Base-by-base conservation (phyloP, 306 rosid genomes). In the Quercus wislizeni region DNA sequence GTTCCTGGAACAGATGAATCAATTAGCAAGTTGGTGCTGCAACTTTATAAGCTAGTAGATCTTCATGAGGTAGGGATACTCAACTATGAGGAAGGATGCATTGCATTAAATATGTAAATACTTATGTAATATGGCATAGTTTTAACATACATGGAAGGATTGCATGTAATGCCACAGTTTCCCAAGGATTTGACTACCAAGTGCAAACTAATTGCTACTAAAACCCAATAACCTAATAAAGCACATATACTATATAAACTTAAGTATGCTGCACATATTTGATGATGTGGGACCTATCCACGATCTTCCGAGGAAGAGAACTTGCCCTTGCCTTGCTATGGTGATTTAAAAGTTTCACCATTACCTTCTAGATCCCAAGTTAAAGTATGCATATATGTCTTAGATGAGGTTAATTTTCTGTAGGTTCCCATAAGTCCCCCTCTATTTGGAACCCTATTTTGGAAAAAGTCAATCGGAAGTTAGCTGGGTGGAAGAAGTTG, bases 1-100 rank as follows among this genome's bases (percentile, higher is more conserved):
- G 97, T 92, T 88, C 97, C 96, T 51, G 97, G 90, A 46, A 89
- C 97, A 54, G 93, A 91, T 78, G 96, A 89, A 79, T 91, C 97
- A 46, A 88, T 92, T 20, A 23, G 85, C 80, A 91, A 92, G 89
- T 76, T 92, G 87, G 90, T 88, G 85, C 93, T 86, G 85, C 97
- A 91, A 84, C 93, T 92, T 65, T 83, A 88, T 76, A 92, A 92
- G 91, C 91, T 92, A 78, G 84, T 84, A 17, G 91, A 91, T 67
- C 80, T 92, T 55, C 96, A 88, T 81, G 89, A 88, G 90, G 97
- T 92, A 70, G 71, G 83, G 77, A 71, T 78, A 78, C 81, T 79
- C 31, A 79, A 70, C 78, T 78, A 56, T 71, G 30, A 6, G 59
- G 79, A 73, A 71, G 61, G 80, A 21, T 64, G 69, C 64, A 64